phyloP scores from a whole-genome alignment of 352 stramenopile genomes.

The Pythium apleroticum region DNA sequence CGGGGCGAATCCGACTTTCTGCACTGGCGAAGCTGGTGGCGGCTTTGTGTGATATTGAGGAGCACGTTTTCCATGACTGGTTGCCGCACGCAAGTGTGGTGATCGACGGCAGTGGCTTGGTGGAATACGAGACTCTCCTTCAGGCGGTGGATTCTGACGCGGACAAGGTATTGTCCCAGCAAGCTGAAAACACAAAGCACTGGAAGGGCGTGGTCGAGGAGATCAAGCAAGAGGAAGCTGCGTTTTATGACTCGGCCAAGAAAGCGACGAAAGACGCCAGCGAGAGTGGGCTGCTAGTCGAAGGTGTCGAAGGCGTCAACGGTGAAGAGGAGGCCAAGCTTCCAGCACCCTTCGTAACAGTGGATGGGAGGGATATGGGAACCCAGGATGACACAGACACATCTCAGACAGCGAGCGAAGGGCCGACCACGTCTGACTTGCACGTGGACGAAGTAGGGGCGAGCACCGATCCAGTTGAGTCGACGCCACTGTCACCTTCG shows the following conservation, averaged over 20 bases:
- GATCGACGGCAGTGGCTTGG: conserved; percentile 5
- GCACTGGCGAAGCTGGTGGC: conserved; percentile 14
- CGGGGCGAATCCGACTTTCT: conserved; percentile 9
- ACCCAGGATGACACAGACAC: too few species aligned
- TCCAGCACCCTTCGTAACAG: too few species aligned
- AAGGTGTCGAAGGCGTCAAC: not conserved
- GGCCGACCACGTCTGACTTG: not conserved
- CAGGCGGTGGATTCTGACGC: conserved; percentile 14
- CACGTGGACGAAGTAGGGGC: not conserved
- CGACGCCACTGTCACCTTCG: not conserved
- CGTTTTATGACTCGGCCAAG: conserved; percentile 13
- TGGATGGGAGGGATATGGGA: not conserved
- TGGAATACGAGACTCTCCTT: conserved; percentile 19
- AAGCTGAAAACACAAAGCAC: not conserved
- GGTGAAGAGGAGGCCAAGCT: not conserved
- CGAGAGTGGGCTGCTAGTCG: not conserved
- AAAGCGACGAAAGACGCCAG: not conserved
- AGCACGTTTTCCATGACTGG: conserved; percentile 2
- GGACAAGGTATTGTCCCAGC: not conserved
- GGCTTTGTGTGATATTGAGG: conserved; percentile 15
- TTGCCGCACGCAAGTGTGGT: conserved; percentile 7
- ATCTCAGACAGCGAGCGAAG: not conserved
- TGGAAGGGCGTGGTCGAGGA: conserved; percentile 17
- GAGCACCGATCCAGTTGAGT: not conserved
- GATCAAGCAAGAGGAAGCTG: conserved; percentile 17